A percentile compares a stretch with the other conserved stretches of the same genome.
phyloP scores from a whole-genome alignment of 495 filamentous ascomycete species.

The Penicillium herquei region DNA sequence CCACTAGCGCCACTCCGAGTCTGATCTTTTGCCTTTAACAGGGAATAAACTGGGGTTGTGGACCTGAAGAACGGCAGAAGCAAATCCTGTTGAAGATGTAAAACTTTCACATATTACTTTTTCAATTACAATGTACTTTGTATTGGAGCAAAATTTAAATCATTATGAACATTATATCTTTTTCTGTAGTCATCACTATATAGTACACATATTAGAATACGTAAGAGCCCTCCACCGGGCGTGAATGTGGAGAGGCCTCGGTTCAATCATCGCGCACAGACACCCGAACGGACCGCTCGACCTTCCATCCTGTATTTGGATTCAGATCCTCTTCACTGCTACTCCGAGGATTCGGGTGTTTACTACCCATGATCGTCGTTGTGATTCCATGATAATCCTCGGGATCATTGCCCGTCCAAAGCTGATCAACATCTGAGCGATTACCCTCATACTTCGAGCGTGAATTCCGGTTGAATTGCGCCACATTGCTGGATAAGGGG shows the following conservation, averaged over 20 bases:
- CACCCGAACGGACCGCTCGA: slow-evolving; percentile 27
- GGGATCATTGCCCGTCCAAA: slow-evolving; percentile 21
- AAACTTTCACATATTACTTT: too few relatives aligned
- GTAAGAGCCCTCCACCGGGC: neutral
- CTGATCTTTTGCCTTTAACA: neutral
- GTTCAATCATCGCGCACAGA: slow-evolving; percentile 23
- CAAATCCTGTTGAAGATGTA: too few relatives aligned
- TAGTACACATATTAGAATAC: neutral
- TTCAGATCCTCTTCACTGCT: slow-evolving; percentile 29
- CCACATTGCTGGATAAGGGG: slow-evolving; percentile 19
- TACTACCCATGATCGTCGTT: slow-evolving; percentile 27
- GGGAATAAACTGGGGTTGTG: too few relatives aligned
- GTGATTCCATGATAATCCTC: slow-evolving; percentile 26
- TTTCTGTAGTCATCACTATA: neutral
- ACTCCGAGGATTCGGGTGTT: slow-evolving; percentile 5
- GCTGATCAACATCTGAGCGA: slow-evolving; percentile 9
- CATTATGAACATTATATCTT: neutral
- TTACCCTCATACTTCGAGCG: slow-evolving; percentile 8
- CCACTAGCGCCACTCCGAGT: neutral
- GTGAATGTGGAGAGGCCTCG: neutral
- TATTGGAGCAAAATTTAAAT: too few relatives aligned
- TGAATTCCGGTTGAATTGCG: slow-evolving; percentile 9
- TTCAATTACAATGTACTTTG: too few relatives aligned
- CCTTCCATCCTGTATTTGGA: slow-evolving; percentile 20
- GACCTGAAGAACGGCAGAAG: too few relatives aligned